Evolutionary conservation across 768 basidiomycete genomes (phyloP), one percentile per base, ranked within the genome.

Genomic region (Collybia sp.): DNA sequence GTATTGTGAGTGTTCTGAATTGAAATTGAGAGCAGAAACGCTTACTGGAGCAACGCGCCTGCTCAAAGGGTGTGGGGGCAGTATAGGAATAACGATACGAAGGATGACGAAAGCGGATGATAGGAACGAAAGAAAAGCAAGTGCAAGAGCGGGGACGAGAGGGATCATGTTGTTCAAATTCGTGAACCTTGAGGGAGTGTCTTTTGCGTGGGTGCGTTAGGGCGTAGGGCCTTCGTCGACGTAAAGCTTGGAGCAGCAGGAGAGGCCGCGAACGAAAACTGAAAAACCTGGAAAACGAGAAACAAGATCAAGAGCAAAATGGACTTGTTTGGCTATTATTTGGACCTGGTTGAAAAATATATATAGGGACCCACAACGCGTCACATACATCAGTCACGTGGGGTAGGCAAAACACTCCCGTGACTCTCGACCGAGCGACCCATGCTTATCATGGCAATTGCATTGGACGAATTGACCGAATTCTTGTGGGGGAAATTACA

Each of bases 81-180:
- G 61, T 61, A 88, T 81, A 49, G 87, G 84, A 59, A 87, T 71
- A 57, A 88, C 60, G 60, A 86, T 83, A 61, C 83, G 82, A 58
- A 88, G 78, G 65, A 89, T 78, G 56, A 87, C 75, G 58, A 86
- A 88, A 58, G 75, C 82, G 39, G 87, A 88, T 59, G 75, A 76
- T 58, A 80, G 60, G 69, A 88, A 85, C 44, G 87, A 88, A 55
- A 85, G 48, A 59, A 88, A 75, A 64, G 79, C 78, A 56, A 88
- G 77, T 40, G 73, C 73, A 56, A 89, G 69, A 44, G 83, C 72
- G 35, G 80, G 79, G 62, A 82, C 64, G 61, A 88, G 76, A 44
- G 85, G 80, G 56, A 86, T 71, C 83, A 87, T 87, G 42, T 54
- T 68, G 55, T 53, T 53, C 41, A 52, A 53, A 46, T 58, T 62